phyloP scores from a whole-genome alignment of 2,329 filamentous ascomycete species.

The Metarhizium brunneum region DNA sequence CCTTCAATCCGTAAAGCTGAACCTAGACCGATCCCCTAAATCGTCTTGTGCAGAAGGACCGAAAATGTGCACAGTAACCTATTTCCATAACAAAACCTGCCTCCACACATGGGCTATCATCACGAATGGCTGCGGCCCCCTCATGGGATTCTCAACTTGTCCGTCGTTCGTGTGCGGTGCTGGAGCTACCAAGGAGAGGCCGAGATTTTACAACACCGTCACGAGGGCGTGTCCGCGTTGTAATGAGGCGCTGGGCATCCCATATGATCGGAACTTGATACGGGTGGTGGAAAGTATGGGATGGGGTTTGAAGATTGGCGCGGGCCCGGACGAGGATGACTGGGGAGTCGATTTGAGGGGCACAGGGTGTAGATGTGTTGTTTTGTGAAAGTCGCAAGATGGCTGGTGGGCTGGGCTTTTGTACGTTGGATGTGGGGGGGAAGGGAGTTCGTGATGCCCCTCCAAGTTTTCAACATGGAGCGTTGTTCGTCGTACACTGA shows the following conservation, averaged over 20 bases:
- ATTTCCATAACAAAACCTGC: slow-evolving; percentile 40
- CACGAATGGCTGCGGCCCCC: slow-evolving; percentile 35
- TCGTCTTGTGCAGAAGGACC: background rate
- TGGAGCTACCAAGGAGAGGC: slow-evolving; percentile 26
- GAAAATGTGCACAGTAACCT: slow-evolving; percentile 38
- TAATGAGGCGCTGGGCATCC: slow-evolving; percentile 17
- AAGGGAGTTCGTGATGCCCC: too few relatives aligned
- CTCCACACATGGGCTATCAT: slow-evolving; percentile 44
- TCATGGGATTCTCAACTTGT: slow-evolving; percentile 42
- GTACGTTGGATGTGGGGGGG: too few relatives aligned
- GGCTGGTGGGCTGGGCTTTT: too few relatives aligned
- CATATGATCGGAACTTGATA: slow-evolving; percentile 38
- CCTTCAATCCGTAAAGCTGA: background rate
- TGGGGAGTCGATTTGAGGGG: slow-evolving; percentile 26
- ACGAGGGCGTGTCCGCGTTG: slow-evolving; percentile 33
- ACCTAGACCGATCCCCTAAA: background rate
- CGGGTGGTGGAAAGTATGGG: slow-evolving; percentile 36
- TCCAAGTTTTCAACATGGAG: background rate
- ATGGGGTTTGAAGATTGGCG: slow-evolving; percentile 37
- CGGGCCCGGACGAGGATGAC: slow-evolving; percentile 30
- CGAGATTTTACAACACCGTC: slow-evolving; percentile 24
- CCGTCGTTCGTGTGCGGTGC: slow-evolving; percentile 24
- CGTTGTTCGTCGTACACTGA: too few relatives aligned
- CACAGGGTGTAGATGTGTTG: slow-evolving; percentile 13
- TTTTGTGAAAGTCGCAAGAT: background rate